Evolutionary conservation across 2,329 filamentous ascomycete species (phyloP).

Genomic region (Fusarium hainanense): DNA sequence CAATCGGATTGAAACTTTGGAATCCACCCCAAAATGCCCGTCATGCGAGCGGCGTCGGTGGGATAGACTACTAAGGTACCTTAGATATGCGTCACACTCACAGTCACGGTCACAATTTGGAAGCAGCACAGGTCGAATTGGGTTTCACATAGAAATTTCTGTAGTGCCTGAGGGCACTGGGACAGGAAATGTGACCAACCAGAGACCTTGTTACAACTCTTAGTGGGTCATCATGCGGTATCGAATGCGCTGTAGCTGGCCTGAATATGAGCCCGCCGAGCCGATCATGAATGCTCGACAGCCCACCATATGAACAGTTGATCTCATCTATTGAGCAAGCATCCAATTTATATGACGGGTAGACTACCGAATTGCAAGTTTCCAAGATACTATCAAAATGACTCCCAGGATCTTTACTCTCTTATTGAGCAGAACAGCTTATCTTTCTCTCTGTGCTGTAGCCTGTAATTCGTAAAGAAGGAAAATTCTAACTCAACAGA

Average conservation of each 20-base stretch:
- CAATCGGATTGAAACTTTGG: conserved; percentile 17
- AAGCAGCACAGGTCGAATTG: conserved; percentile 8
- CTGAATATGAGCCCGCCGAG: not conserved
- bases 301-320: not conserved
- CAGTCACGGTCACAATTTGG: not conserved
- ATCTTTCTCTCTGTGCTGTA: not conserved
- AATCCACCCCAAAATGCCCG: conserved; percentile 32
- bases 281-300: not conserved
- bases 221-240: conserved; percentile 4
- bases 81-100: conserved; percentile 31
- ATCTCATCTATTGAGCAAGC: not conserved
- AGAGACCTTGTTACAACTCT: not conserved
- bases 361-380: not conserved
- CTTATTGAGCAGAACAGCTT: not conserved
- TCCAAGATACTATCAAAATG: not conserved
- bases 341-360: not conserved
- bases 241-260: conserved; percentile 9
- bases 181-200: not conserved
- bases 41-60: conserved; percentile 36
- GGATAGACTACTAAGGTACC: not conserved
- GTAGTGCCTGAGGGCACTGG: not conserved
- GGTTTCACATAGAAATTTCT: conserved; percentile 25
- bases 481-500: not conserved
- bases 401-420: not conserved
- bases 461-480: not conserved